Evolutionary conservation across 352 stramenopile species (phyloP), one percentile per base, ranked within the genome.

Genomic region (Phytophthora nicotianae): DNA sequence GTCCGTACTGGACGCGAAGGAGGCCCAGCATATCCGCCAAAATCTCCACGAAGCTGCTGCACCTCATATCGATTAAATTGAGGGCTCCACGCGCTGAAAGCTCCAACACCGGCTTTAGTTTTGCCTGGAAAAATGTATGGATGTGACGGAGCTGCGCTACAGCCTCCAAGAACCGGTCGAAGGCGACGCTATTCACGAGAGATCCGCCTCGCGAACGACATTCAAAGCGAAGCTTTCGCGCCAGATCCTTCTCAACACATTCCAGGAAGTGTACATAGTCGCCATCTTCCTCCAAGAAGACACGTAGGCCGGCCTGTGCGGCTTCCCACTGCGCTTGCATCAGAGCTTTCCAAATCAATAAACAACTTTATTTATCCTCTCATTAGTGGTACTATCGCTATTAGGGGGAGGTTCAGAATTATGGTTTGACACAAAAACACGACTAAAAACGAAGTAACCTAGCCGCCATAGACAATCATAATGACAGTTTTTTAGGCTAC

Each of bases 271-370:
- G 48, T 21, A 62, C 50, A 32, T 64, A 79, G 8, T 57, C 49
- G 16, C 33, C 43, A 42, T 79, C 71, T 45, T 74, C 63, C 14
- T 74, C 63, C 45, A 79, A 58, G 46, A 74, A 70, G 26, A 59
- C 53, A 19, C 53, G 56, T 3, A 76, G 51, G 3, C 35, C 45
- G 20, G 58, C 56, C 42, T 71, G 50, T 14, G 41, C 56, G 16
- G 65, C 70, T 61, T 75, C 48, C 32, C 32, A 38, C 13, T 38
- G 32, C 5, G 32, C 32, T 38, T 13, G 10, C 32, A 38, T 38
- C 32, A 33, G n/a, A n/a, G n/a, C n/a, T n/a, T n/a, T n/a, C n/a
- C n/a, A n/a, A n/a, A n/a, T n/a, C n/a, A n/a, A n/a, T n/a, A n/a
- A n/a, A n/a, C n/a, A n/a, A n/a, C n/a, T n/a, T n/a, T n/a, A n/a